Evolutionary conservation across 805 yeast genomes (phyloP).

Genomic region (Pichia deserticola): DNA sequence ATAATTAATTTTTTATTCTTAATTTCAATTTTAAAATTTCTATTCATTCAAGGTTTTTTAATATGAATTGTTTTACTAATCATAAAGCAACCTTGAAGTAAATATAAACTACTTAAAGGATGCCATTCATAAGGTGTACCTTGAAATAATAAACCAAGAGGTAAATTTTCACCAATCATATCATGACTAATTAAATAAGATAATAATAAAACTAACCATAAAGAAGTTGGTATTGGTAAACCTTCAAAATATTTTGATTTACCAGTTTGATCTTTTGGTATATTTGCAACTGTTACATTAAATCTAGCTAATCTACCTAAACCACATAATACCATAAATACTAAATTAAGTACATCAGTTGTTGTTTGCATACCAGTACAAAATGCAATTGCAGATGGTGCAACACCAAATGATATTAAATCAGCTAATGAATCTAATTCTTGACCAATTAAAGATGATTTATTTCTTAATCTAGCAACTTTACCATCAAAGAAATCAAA

Average conservation of each 20-base stretch:
- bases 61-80: conserved; percentile 85
- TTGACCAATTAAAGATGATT: conserved; percentile 91
- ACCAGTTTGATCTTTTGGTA: conserved; percentile 85
- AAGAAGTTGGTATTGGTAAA: conserved; percentile 86
- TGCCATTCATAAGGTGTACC: conserved; percentile 68
- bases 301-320: conserved; percentile 90
- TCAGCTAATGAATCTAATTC: conserved; percentile 96
- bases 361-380: conserved; percentile 85
- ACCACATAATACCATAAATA: conserved; percentile 88
- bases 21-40: too few relatives aligned
- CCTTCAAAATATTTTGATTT: conserved; percentile 93
- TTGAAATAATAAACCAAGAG: conserved; percentile 54
- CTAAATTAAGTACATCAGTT: conserved; percentile 64
- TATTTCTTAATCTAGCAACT: conserved; percentile 90
- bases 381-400: conserved; percentile 91
- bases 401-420: conserved; percentile 87
- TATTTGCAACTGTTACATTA: conserved; percentile 85
- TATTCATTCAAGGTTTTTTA: conserved; percentile 57
- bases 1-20: too few relatives aligned
- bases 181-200: conserved; percentile 48
- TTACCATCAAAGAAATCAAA: conserved; percentile 96
- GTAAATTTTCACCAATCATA: conserved; percentile 39
- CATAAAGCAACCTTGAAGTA: conserved; percentile 82
- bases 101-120: conserved; percentile 54
- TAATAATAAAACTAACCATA: conserved; percentile 67